Conservation (phyloP, 352 stramenopile genomes). For the Blastocystis sp. region DNA sequence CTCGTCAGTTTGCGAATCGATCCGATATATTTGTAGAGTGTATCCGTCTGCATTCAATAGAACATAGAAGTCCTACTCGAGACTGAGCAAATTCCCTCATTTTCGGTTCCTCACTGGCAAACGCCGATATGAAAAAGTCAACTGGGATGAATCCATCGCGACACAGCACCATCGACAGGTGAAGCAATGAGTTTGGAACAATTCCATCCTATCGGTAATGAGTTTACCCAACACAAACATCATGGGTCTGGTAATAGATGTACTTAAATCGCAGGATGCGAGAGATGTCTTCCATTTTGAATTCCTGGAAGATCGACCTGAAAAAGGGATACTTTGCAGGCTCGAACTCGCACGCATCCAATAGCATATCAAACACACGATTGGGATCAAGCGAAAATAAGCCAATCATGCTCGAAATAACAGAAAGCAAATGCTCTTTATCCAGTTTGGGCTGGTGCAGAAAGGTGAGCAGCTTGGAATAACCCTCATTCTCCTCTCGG, state of each 20-base stretch:
- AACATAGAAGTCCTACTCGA: not conserved
- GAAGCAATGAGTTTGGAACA: not conserved
- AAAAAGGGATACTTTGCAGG: not conserved
- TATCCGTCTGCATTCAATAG: not conserved
- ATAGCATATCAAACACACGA: constrained; percentile 43
- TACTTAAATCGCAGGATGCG: constrained; percentile 17
- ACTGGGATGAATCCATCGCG: not conserved
- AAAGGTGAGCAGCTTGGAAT: constrained; percentile 35
- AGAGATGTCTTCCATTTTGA: constrained; percentile 28
- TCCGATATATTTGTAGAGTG: not conserved
- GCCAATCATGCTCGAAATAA: constrained; percentile 1
- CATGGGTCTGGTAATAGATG: not conserved
- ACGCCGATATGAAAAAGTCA: not conserved
- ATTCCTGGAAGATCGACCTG: not conserved
- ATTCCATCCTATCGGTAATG: not conserved
- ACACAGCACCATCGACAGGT: not conserved
- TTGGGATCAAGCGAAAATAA: constrained; percentile 45
- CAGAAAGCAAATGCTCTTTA: not conserved
- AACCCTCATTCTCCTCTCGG: constrained; percentile 48
- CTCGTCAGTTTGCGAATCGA: not conserved
- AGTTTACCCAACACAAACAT: not conserved
- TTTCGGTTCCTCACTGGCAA: not conserved
- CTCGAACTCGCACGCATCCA: constrained; percentile 51
- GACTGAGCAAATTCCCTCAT: not conserved
- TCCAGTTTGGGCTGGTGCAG: not conserved